Base-by-base conservation (phyloP, 352 stramenopile genomes). In the Pythium angustatum region DNA sequence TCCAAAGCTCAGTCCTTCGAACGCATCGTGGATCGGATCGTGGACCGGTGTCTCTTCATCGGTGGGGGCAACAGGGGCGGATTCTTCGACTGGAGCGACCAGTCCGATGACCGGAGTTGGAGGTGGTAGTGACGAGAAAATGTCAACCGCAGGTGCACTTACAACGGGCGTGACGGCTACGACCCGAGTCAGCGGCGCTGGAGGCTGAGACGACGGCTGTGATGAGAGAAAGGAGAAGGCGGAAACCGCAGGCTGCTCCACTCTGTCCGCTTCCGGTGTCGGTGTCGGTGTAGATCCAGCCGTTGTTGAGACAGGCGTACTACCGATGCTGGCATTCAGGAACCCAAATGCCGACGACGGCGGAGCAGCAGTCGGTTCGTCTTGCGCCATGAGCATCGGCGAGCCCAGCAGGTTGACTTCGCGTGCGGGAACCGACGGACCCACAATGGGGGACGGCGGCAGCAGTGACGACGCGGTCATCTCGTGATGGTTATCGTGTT, bases 1-100 rank as follows among this genome's bases (percentile, higher is more conserved):
- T 34, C 78, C 75, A 51, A 83, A 64, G 21, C 50, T 69, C 14
- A 88, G 64, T 11, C 77, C 86, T 83, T 93, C 83, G 45, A 95
- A 95, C 0, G 86, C 83, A 66, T 93, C 86, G 55, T 91, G 82
- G 69, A 95, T 91, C 19, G 75, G 81, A 58, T 95, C 86, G 10
- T 71, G 70, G 5, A 75, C 31, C 58, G 80, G 65, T 55, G 68
- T 51, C 58, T 78, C 62, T 58, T 78, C 75, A 40, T 62, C 19
- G 11, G 22, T 30, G 17, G 24, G 45, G 7, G 38, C 28, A 15
- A 24, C 27, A 10, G 26, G 22, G 43, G 22, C 27, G 28, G 58
- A 38, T 24, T 55, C 48, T 22, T 58, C 43, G n/a, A 62, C 40
- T 24, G n/a, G 56, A 11, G 50, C 47, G 17, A 56, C 43, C 17